phyloP scores from a whole-genome alignment of 2,329 filamentous ascomycete genomes.

The Calonectria ilicicola region DNA sequence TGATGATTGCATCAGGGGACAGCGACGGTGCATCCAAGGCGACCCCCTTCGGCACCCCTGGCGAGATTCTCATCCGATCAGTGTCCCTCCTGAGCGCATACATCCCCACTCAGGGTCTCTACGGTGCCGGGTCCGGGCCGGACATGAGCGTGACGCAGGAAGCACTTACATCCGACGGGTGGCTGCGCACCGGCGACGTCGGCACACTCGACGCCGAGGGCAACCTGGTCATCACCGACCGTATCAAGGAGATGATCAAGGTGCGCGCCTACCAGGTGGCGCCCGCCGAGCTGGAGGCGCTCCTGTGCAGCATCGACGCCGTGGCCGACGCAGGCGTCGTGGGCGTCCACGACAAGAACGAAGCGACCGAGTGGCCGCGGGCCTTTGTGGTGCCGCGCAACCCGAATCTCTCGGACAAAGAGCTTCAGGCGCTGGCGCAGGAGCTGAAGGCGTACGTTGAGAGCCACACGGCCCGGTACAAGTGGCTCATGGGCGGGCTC shows the following conservation, averaged over 20 bases:
- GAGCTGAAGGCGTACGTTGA: slow-evolving; percentile 70
- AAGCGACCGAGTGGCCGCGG: slow-evolving; percentile 72
- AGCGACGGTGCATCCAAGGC: slow-evolving; percentile 47
- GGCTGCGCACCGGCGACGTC: slow-evolving; percentile 80
- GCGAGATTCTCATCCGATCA: slow-evolving; percentile 74
- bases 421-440: slow-evolving; percentile 58
- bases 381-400: slow-evolving; percentile 68
- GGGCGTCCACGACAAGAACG: slow-evolving; percentile 64
- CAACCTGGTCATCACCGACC: slow-evolving; percentile 75
- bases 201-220: slow-evolving; percentile 67
- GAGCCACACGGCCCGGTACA: slow-evolving; percentile 70
- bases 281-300: slow-evolving; percentile 61
- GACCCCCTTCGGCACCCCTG: slow-evolving; percentile 62
- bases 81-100: slow-evolving; percentile 78
- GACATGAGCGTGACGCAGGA: slow-evolving; percentile 54
- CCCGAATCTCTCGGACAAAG: slow-evolving; percentile 44
- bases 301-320: slow-evolving; percentile 50
- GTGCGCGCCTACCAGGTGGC: slow-evolving; percentile 71
- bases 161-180: slow-evolving; percentile 66
- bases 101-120: slow-evolving; percentile 66
- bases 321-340: slow-evolving; percentile 77
- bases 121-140: slow-evolving; percentile 24
- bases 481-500: slow-evolving; percentile 79
- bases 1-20: slow-evolving; percentile 66
- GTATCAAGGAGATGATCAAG: slow-evolving; percentile 77